Evolutionary conservation across 495 filamentous ascomycete genomes (phyloP).

Genomic region (Hypoxylon crocopeplum): DNA sequence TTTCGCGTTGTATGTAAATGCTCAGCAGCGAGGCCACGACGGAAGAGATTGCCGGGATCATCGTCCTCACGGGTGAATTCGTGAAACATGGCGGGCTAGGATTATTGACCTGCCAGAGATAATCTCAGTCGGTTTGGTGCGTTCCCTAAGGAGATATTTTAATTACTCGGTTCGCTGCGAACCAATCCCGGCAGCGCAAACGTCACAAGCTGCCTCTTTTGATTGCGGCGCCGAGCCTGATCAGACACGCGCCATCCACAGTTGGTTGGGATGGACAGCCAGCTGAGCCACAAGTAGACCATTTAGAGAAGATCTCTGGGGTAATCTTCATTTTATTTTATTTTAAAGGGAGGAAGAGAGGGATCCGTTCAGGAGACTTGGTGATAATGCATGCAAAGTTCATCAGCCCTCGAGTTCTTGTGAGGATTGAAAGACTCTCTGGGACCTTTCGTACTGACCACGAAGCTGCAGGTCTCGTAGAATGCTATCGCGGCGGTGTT

Average conservation of each 20-base stretch:
- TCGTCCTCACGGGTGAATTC: constrained; percentile 16
- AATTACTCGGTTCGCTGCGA: constrained; percentile 28
- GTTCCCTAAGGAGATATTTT: constrained; percentile 27
- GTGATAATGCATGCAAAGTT: constrained; percentile 34
- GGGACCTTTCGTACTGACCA: constrained; percentile 37
- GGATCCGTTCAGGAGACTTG: constrained; percentile 15
- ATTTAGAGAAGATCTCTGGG: constrained; percentile 31
- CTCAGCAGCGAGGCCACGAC: constrained; percentile 17
- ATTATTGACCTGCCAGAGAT: constrained; percentile 25
- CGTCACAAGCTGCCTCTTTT: constrained; percentile 42
- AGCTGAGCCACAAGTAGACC: constrained; percentile 17
- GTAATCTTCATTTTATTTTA: constrained; percentile 32
- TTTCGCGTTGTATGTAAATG: constrained; percentile 28
- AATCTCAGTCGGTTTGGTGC: constrained; percentile 34
- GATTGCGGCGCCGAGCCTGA: constrained; percentile 30
- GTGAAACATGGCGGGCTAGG: constrained; percentile 38
- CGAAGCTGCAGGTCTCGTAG: constrained; percentile 57
- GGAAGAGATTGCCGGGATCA: constrained; percentile 38
- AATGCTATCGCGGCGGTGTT: constrained; percentile 50
- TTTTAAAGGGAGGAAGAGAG: not conserved
- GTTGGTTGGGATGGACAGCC: constrained; percentile 27
- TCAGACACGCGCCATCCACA: constrained; percentile 5
- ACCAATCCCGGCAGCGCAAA: constrained; percentile 25
- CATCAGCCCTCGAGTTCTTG: constrained; percentile 19
- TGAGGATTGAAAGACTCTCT: constrained; percentile 24